Base-by-base conservation (phyloP, 805 yeast genomes). In the Torulaspora indica region DNA sequence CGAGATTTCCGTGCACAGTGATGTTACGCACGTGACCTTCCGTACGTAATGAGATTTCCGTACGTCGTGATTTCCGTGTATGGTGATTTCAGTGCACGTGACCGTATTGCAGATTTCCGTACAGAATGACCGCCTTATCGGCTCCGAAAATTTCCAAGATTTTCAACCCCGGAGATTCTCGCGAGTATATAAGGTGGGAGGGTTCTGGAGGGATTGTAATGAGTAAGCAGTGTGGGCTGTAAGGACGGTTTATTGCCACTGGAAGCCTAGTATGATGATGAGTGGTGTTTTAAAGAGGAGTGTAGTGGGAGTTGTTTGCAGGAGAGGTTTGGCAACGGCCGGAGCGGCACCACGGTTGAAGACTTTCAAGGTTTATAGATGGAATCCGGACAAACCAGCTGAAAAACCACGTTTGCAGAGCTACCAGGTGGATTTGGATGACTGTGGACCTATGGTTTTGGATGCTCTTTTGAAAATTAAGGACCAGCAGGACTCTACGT, bases 361-460 rank as follows among this genome's bases (percentile, higher is more conserved):
- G 74, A 79, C 82, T 25, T 90, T 93, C 71, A 86, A 90, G 66
- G 82, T 93, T 60, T 93, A 93, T 77, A 82, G 98, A 73, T 93
- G 98, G 98, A 85, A 85, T 62, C 98, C 98, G 45, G 98, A 93
- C 66, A 79, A 87, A 40, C 98, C 98, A 41, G 89, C 86, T 56
- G 81, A 79, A 55, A 87, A 90, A 75, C 98, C 98, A 48, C 73
- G 75, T 53, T 77, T 93, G 79, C 82, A 87, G 70, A 76, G 77
- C 51, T 93, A 85, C 72, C 75, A 86, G 55, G 76, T 93, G 39
- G 95, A 93, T 68, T 77, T 93, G 67, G 84, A 89, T 71, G 72
- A 82, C 41, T 87, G 96, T 72, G 98, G 98, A 52, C 98, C 98
- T 45, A 93, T 93, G 98, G 85, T 93, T 41, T 75, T 93, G 62